Conservation (phyloP, 306 rosid species). For the Vigna nakashimae region DNA sequence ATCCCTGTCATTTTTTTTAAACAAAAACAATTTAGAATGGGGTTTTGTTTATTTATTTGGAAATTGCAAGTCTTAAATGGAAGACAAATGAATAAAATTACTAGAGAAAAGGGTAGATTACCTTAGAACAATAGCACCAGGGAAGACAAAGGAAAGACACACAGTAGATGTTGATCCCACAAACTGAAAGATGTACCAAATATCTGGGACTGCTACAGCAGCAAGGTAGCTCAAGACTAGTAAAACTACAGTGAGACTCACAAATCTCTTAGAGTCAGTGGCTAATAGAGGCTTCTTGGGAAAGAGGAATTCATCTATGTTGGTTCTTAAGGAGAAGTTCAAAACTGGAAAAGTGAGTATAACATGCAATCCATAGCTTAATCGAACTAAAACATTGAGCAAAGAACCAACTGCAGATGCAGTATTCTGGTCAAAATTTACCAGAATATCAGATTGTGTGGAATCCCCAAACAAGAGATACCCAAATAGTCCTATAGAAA, state of each 20-base stretch:
- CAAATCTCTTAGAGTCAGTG: slow-evolving; percentile 69
- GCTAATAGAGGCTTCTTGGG: slow-evolving; percentile 61
- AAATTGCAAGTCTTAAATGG: background rate
- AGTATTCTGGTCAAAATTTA: slow-evolving; percentile 72
- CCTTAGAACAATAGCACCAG: slow-evolving; percentile 87
- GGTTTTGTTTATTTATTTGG: background rate
- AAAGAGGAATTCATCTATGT: slow-evolving; percentile 80
- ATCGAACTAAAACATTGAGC: slow-evolving; percentile 72
- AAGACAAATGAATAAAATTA: slow-evolving; percentile 2
- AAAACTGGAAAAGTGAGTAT: slow-evolving; percentile 81
- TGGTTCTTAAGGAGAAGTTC: slow-evolving; percentile 83
- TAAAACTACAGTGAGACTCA: slow-evolving; percentile 57
- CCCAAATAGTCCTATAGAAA: slow-evolving; percentile 79
- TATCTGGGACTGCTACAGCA: slow-evolving; percentile 80
- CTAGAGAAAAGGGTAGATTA: slow-evolving; percentile 33
- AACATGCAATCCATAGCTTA: slow-evolving; percentile 85
- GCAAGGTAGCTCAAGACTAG: slow-evolving; percentile 67
- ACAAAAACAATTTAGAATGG: background rate
- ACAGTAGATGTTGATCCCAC: slow-evolving; percentile 90
- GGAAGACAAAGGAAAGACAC: slow-evolving; percentile 89
- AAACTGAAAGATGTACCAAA: slow-evolving; percentile 93
- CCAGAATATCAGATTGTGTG: slow-evolving; percentile 71
- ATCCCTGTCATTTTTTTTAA: slow-evolving; percentile 56
- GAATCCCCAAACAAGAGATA: slow-evolving; percentile 89
- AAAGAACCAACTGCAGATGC: slow-evolving; percentile 65